A percentile compares a stretch with the other conserved stretches of the same genome.
Conservation (phyloP, 257 asterid genomes). For the Mitragyna speciosa region DNA sequence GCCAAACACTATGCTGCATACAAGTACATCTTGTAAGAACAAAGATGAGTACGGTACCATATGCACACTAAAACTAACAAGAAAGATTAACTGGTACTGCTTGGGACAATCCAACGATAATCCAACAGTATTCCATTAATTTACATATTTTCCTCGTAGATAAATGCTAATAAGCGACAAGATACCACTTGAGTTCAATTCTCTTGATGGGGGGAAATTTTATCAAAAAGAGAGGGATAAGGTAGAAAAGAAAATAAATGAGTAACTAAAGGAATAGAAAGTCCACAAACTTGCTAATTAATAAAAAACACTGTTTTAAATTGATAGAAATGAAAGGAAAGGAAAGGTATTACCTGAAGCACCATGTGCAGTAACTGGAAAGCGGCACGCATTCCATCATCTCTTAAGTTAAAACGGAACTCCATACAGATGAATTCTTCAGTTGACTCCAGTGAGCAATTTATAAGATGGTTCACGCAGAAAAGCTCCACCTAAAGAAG, state of each 20-base stretch:
- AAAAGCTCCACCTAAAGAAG: conserved; percentile 88
- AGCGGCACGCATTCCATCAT: conserved; percentile 97
- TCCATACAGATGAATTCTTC: conserved; percentile 99
- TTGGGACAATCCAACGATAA: not conserved
- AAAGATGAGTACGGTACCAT: not conserved
- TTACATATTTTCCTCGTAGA: not conserved
- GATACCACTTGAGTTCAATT: not conserved
- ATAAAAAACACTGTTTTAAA: not conserved
- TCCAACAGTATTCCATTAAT: not conserved
- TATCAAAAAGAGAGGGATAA: not conserved
- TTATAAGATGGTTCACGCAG: conserved; percentile 94
- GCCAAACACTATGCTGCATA: conserved; percentile 97
- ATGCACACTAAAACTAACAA: not conserved
- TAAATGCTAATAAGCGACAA: not conserved
- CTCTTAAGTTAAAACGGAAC: conserved; percentile 93
- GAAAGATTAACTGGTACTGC: not conserved
- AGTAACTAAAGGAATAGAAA: not conserved
- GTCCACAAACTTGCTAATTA: not conserved
- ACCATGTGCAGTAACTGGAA: conserved; percentile 99
- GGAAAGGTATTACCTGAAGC: conserved; percentile 65
- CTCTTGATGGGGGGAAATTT: not conserved
- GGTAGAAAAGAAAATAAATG: not conserved
- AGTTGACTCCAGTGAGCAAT: conserved; percentile 98
- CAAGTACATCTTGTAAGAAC: conserved; percentile 22
- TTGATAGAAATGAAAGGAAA: not conserved